Base-by-base conservation (phyloP, 2,329 filamentous ascomycete species). In the Colletotrichum sp. region DNA sequence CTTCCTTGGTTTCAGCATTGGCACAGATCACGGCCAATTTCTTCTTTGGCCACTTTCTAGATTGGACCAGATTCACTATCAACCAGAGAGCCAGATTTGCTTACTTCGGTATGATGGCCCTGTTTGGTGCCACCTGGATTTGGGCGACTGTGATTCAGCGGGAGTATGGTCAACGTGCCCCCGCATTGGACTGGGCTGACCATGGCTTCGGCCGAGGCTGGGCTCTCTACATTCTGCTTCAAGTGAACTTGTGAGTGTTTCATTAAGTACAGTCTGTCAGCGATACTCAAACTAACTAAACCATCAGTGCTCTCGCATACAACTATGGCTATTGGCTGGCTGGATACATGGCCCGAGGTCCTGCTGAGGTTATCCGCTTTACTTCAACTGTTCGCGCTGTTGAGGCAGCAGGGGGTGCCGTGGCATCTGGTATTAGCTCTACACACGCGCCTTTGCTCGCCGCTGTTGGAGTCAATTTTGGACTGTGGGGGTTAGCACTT, bases 111-210 rank as follows among this genome's bases (percentile, higher is more conserved):
- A 76, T 74, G 21, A 71, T 73, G 65, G 77, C 78, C n/a, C 8
- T 76, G 3, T 79, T 80, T 68, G 77, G 77, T 4, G 66, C 68
- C 5, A 65, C 77, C 13, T 80, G 78, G 79, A 74, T 78, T 10
- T 80, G 78, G 79, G 78, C 77, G n/a, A 59, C 77, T 21, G 73
- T 78, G n/a, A 75, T 80, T 10, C 77, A 79, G 69, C 70, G 75
- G 24, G 74, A 74, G 48, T 77, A 77, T 21, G 65, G 75, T 14
- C 38, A 71, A n/a, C 56, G 69, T 16, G 66, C 68, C 5, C 75
- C 71, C 0, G 76, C 73, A 2, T 71, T 80, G 8, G 79, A 80
- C 28, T 79, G 78, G 77, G 48, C 52, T 13, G 70, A 71, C 4
- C 67, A 69, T 4, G 77, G 79, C 14, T 80, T 80, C 65, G 78